Conservation (phyloP, 2,329 filamentous ascomycete species). For the Claviceps pazoutovae region DNA sequence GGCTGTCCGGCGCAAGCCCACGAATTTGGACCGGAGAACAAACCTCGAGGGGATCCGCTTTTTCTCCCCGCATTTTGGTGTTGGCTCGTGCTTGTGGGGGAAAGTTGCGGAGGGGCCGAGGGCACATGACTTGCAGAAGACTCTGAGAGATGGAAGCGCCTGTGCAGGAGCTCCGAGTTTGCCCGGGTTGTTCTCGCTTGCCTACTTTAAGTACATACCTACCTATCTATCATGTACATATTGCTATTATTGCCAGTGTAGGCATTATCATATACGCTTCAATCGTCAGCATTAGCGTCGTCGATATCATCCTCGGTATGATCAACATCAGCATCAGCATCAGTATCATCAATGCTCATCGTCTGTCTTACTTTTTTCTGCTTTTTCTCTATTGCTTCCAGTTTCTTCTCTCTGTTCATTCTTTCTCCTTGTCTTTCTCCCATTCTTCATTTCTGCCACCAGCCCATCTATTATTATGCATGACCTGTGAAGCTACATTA, state of each 20-base stretch:
- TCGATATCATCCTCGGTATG: not conserved
- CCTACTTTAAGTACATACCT: not conserved
- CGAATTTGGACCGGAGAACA: slow-evolving; percentile 23
- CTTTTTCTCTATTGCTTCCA: slow-evolving; percentile 6
- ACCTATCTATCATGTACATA: no score
- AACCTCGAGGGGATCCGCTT: no score
- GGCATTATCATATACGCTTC: no score
- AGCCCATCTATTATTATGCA: not conserved
- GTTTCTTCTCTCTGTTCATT: not conserved
- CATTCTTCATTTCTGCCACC: not conserved
- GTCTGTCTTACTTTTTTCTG: not conserved
- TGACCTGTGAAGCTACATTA: no score
- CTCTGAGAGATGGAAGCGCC: no score
- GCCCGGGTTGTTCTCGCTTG: not conserved
- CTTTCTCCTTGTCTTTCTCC: not conserved
- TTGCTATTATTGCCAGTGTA: no score
- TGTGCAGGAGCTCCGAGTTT: not conserved
- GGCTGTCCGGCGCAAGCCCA: slow-evolving; percentile 7
- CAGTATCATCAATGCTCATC: not conserved
- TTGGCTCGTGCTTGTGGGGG: not conserved
- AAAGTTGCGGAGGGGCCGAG: not conserved
- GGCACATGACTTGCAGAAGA: not conserved
- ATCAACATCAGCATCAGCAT: no score
- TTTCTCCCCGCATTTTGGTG: no score
- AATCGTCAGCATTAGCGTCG: no score